Evolutionary conservation across 306 rosid genomes (phyloP), one percentile per base, ranked within the genome.

Genomic region (Cicer yamashitae): DNA sequence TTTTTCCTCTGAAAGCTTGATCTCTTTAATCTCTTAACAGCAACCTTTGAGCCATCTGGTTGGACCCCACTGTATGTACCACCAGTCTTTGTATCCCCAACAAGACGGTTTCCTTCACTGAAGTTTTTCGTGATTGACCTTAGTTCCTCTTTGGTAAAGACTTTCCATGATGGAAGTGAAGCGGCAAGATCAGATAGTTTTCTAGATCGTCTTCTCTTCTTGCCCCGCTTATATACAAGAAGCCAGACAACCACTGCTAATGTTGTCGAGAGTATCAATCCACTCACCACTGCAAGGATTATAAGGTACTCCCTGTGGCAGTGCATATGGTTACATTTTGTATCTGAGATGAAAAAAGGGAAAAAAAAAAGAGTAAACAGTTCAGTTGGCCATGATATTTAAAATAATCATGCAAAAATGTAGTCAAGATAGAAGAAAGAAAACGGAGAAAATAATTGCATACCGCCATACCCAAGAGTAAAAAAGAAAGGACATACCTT

Each of bases 41-140:
- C 99, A 44, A 94, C 93, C 85, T 79, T 94, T 63, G 97, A 90
- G 60, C 99, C 93, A 84, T 94, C 99, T 58, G 91, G 87, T 76
- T 89, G 85, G 82, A 90, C 86, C 58, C 97, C 97, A 70, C 90
- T 89, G 83, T 89, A 94, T 10, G 96, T 94, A 71, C 99, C 96
- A 43, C 97, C 97, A 40, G 96, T 86, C 90, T 92, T 94, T 67
- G 97, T 81, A 85, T 94, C 97, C 74, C 99, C 99, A 59, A 83
- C 78, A 76, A 94, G 96, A 82, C 99, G 96, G 68, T 86, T 92
- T 70, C 96, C 97, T 89, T 94, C 99, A 79, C 99, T 94, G 70
- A 94, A 94, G 86, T 90, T 94, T 88, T 94, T 94, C 11, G 99
- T 92, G 70, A 90, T 80, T 4, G 96, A 89, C 87, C 90, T 83